Percentiles rank a stretch among this genome's conserved stretches.
phyloP scores from a whole-genome alignment of 192 early-diverging fungal species.

The Lobosporangium transversale region DNA sequence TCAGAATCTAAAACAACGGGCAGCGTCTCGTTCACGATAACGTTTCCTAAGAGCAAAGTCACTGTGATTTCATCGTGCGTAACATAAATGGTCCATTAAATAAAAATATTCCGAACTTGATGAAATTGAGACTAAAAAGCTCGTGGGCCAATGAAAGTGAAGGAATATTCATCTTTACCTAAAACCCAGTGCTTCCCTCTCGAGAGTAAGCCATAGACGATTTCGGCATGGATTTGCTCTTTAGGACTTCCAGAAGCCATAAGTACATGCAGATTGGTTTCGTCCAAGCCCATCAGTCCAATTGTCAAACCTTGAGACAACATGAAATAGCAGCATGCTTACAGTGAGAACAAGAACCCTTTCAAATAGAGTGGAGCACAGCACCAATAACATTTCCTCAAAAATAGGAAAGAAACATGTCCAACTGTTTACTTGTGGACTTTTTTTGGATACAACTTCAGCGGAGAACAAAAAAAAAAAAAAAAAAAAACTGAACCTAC shows the following conservation, averaged over 20 bases:
- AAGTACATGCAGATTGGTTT: conserved; percentile 85
- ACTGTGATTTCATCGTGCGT: conserved; percentile 52
- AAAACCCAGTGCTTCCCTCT: conserved; percentile 88
- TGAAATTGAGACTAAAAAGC: too few species aligned
- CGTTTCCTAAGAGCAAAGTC: conserved; percentile 93
- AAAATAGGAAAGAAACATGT: too few species aligned
- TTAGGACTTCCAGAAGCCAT: conserved; percentile 77
- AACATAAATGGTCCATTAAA: background rate
- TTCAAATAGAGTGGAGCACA: too few species aligned
- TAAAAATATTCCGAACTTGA: too few species aligned
- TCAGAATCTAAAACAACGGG: conserved; percentile 87
- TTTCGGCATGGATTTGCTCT: conserved; percentile 79
- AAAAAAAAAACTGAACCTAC: conserved; percentile 36
- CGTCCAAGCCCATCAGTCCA: conserved; percentile 84
- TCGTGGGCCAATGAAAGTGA: too few species aligned
- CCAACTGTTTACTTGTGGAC: too few species aligned
- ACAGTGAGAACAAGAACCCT: background rate
- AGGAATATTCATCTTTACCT: too few species aligned
- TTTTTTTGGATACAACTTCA: too few species aligned
- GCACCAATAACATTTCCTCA: too few species aligned
- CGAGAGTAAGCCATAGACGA: conserved; percentile 55
- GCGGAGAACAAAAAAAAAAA: too few species aligned
- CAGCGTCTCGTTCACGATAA: conserved; percentile 94
- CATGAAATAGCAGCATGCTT: background rate
- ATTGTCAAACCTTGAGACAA: conserved; percentile 73